Conservation (phyloP, 2,329 filamentous ascomycete genomes). For the Fusarium euwallaceae region DNA sequence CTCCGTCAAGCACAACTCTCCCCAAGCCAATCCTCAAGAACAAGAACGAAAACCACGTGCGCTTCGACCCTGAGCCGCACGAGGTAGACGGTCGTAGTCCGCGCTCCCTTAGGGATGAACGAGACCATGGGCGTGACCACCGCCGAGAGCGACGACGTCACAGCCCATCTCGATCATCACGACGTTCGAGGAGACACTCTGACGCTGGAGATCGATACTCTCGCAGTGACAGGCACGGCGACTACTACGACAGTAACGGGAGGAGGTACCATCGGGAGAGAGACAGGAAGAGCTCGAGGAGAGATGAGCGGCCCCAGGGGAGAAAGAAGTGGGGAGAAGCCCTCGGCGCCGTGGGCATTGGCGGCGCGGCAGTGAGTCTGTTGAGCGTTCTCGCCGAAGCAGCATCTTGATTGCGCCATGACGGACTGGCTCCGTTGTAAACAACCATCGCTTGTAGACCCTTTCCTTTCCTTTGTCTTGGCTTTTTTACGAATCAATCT, state of each 20-base stretch:
- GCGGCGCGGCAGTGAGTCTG: constrained; percentile 71
- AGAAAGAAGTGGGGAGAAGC: constrained; percentile 66
- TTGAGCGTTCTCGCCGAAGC: constrained; percentile 71
- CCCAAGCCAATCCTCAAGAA: constrained; percentile 75
- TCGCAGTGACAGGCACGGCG: constrained; percentile 49
- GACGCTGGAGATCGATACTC: constrained; percentile 44
- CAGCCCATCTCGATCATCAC: constrained; percentile 32
- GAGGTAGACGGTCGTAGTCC: constrained; percentile 55
- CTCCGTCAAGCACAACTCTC: constrained; percentile 52
- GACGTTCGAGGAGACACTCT: constrained; percentile 47
- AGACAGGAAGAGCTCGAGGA: constrained; percentile 54
- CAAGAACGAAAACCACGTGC: constrained; percentile 68
- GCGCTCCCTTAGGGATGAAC: constrained; percentile 50
- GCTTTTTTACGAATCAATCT: neutral
- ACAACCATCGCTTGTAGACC: neutral
- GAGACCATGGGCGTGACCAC: constrained; percentile 45
- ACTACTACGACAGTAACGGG: constrained; percentile 48
- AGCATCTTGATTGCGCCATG: constrained; percentile 49
- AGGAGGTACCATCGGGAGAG: constrained; percentile 58
- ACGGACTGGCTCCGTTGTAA: constrained; percentile 25
- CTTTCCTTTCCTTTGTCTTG: constrained; percentile 11
- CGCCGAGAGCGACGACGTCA: constrained; percentile 40
- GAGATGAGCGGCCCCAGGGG: constrained; percentile 54
- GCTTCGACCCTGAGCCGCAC: constrained; percentile 63
- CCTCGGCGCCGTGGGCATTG: constrained; percentile 69